Evolutionary conservation across 2,329 filamentous ascomycete species (phyloP).

Genomic region (Claviceps purpurea): DNA sequence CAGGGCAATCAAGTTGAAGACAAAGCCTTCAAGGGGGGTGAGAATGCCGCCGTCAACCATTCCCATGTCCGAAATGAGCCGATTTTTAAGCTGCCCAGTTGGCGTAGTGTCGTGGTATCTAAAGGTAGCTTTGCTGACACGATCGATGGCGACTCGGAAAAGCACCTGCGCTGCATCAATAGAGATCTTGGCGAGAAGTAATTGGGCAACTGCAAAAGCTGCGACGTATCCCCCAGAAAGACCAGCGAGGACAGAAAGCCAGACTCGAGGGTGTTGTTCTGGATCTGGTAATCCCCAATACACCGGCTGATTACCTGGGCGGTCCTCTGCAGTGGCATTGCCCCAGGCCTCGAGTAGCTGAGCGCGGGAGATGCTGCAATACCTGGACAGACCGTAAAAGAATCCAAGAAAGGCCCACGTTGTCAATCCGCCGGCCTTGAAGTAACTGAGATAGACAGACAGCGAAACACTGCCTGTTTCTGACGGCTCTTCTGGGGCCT

Average conservation of each 20-base stretch:
- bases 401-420: constrained; percentile 59
- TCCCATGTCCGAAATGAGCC: constrained; percentile 79
- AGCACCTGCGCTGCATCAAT: constrained; percentile 65
- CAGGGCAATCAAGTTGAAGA: constrained; percentile 59
- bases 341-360: constrained; percentile 86
- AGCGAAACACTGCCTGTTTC: constrained; percentile 58
- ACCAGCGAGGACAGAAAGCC: constrained; percentile 57
- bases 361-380: constrained; percentile 50
- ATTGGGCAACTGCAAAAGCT: constrained; percentile 46
- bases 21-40: constrained; percentile 55
- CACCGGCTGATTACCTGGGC: not conserved
- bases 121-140: constrained; percentile 69
- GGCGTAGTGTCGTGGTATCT: constrained; percentile 87
- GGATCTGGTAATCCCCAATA: constrained; percentile 44
- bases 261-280: constrained; percentile 52
- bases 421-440: constrained; percentile 62
- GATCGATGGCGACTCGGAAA: constrained; percentile 58
- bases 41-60: constrained; percentile 82
- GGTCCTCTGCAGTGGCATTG: constrained; percentile 32
- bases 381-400: constrained; percentile 49
- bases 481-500: constrained; percentile 20
- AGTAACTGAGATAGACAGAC: constrained; percentile 71
- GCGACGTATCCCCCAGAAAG: constrained; percentile 50
- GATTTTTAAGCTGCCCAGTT: constrained; percentile 81
- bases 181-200: constrained; percentile 62